phyloP scores from a whole-genome alignment of 768 basidiomycete species.

The Russula compacta region DNA sequence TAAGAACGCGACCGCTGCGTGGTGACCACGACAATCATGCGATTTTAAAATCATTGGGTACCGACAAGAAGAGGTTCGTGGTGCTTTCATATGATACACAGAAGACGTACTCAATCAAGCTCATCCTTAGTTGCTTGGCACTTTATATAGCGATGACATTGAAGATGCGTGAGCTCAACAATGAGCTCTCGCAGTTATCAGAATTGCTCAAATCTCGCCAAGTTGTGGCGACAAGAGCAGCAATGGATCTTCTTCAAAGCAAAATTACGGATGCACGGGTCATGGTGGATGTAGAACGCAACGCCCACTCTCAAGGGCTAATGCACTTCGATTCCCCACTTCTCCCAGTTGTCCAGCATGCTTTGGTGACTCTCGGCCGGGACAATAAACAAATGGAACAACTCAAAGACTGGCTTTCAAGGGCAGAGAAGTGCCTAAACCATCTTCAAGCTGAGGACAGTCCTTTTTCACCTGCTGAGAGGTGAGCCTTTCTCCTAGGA shows the following conservation, averaged over 20 bases:
- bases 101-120: neutral
- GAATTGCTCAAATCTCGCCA: constrained; percentile 5
- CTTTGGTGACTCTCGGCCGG: neutral
- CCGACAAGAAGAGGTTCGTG: constrained; percentile 1
- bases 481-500: neutral
- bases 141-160: neutral
- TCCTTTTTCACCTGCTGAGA: neutral
- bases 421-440: neutral
- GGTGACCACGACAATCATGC: neutral
- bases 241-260: neutral
- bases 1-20: neutral
- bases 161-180: constrained; percentile 2
- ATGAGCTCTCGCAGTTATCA: neutral
- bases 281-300: neutral
- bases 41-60: neutral
- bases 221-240: neutral
- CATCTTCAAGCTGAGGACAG: neutral
- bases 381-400: neutral
- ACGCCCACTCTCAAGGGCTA: neutral
- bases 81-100: neutral
- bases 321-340: neutral
- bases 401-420: constrained; percentile 2
- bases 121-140: neutral
- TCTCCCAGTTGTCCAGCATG: neutral
- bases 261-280: neutral